Conservation (phyloP, 331 rosid species). For the Cydonia oblonga region DNA sequence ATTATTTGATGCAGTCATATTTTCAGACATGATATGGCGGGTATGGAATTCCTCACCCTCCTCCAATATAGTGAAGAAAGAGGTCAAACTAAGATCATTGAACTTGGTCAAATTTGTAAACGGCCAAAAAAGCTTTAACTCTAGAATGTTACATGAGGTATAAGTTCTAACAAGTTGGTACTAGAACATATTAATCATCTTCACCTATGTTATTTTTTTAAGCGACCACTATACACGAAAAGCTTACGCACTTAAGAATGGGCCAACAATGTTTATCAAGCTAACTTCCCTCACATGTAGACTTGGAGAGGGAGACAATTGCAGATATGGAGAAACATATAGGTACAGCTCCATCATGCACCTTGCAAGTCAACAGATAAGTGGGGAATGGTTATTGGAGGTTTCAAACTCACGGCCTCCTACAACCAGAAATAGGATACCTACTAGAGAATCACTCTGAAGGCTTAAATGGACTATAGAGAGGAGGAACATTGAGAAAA, state of each 20-base stretch:
- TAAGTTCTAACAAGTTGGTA: no score
- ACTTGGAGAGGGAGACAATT: not conserved
- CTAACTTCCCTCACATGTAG: not conserved
- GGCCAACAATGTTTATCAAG: not conserved
- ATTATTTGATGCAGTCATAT: not conserved
- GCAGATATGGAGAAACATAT: not conserved
- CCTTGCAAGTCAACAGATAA: not conserved
- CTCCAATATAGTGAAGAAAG: not conserved
- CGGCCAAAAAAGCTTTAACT: no score
- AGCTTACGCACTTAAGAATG: not conserved
- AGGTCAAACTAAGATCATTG: not conserved
- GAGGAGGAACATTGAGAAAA: not conserved
- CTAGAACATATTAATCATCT: not conserved
- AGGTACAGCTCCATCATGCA: not conserved
- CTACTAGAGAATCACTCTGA: not conserved
- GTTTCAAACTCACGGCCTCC: not conserved
- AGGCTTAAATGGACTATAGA: not conserved
- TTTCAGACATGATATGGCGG: not conserved
- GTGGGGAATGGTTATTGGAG: not conserved
- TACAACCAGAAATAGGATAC: not conserved
- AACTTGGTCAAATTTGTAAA: not conserved
- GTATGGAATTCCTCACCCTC: not conserved
- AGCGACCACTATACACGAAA: not conserved
- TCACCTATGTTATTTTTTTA: not conserved
- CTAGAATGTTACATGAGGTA: not conserved